Base-by-base conservation (phyloP, 2,329 filamentous ascomycete species). In the Magnaporthiopsis rhizophila region DNA sequence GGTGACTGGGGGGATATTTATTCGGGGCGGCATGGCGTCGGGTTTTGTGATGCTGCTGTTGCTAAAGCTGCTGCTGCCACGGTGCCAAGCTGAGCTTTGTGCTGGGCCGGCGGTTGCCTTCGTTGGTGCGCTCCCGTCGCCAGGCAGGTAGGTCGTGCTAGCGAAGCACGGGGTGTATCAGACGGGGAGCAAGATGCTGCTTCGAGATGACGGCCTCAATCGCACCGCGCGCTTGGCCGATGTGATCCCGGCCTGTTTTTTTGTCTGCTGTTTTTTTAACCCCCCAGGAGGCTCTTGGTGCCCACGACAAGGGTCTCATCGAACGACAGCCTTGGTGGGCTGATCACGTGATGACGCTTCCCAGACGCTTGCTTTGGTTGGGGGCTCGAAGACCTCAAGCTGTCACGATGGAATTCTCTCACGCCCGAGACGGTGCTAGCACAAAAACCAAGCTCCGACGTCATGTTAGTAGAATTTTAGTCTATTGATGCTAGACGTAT, bases 1-100 rank as follows among this genome's bases (percentile, higher is more conserved):
- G 61, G 95, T 98, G 69, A 97, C 86, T 36, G 95, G 94, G 66
- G 95, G 95, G 68, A 98, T 89, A 73, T 96, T 97, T 78, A 97
- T 84, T 80, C 94, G 89, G 64, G 88, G 83, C 71, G 90, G 84
- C 92, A 96, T 89, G 74, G 72, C 77, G 76, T 70, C 63, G 38
- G 38, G 38, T 21, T 50, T 50, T 18, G 18, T 50, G 15, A 18
- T 58, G 66, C 62, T 64, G 62, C 59, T 58, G 63, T 59, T 62
- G 59, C 63, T 45, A 15, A 5, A 18, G 13, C 38, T 45, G 38
- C 13, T 50, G 34, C 32, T 38, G 59, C 56, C 36, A 12, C 13
- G 36, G 24, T 61, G 21, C 59, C 36, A 15, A 50, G 15, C 38
- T 21, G 58, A 28, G 62, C 61, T 60, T 57, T 63, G 34, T 59